These are phyloP conservation scores for Beauveria australis DNA, from an alignment of 2,329 filamentous ascomycete genomes.

Conservation along the genomic window DNA sequence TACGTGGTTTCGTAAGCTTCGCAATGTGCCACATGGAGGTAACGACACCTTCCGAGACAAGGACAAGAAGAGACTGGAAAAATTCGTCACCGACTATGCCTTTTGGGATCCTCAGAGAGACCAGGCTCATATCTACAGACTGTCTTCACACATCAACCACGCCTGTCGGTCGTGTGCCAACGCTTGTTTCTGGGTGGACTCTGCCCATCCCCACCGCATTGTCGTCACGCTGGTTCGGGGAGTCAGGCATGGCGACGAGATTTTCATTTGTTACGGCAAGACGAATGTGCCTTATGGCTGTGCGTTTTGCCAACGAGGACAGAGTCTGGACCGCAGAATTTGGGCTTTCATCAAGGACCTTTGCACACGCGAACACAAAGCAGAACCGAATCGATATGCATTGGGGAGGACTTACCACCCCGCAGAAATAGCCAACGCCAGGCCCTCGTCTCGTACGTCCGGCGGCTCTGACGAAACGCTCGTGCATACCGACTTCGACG, in stretches of 20 bases:
- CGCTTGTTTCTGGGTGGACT: constrained; percentile 14
- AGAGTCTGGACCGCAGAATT: not conserved
- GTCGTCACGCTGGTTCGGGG: constrained; percentile 11
- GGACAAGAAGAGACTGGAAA: constrained; percentile 12
- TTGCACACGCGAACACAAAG: not conserved
- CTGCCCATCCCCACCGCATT: constrained; percentile 13
- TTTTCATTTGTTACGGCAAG: constrained; percentile 30
- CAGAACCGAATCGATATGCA: not conserved
- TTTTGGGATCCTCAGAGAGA: constrained; percentile 14
- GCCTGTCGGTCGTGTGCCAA: constrained; percentile 24
- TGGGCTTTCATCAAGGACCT: not conserved
- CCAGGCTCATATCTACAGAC: constrained; percentile 15
- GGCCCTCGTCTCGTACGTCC: too few relatives aligned
- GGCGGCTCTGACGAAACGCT: too few relatives aligned
- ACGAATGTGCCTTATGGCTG: constrained; percentile 21
- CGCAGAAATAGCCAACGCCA: not conserved
- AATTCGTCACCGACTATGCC: constrained; percentile 20
- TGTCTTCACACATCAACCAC: constrained; percentile 24
- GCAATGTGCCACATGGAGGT: constrained; percentile 1
- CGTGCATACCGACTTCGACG: not conserved
- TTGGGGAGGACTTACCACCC: not conserved
- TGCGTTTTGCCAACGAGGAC: constrained; percentile 11
- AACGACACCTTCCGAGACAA: not conserved
- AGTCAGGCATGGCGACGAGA: constrained; percentile 23
- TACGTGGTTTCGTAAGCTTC: constrained; percentile 12